Base-by-base conservation (phyloP, 2,329 filamentous ascomycete genomes). In the Emydomyces testavorans region DNA sequence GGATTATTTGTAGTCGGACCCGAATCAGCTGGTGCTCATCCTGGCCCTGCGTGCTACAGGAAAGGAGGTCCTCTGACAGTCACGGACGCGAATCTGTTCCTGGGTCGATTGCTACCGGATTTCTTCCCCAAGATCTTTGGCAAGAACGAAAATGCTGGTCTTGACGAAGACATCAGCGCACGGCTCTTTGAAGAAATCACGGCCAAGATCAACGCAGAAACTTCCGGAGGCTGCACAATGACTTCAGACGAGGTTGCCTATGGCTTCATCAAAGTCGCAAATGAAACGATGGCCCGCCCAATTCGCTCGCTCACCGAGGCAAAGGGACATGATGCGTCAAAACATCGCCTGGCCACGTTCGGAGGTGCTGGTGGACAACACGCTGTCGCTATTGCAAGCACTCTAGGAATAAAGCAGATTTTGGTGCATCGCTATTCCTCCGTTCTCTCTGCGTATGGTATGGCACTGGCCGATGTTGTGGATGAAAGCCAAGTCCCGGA, bases 121-220 rank as follows among this genome's bases (percentile, higher is more conserved):
- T 94, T 92, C 71, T 95, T 95, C 60, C 89, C 89, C 0, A 88
- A 85, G 60, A 94, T 94, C 48, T 94, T 94, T 58, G 88, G 88
- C 34, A 80, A 83, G 61, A 81, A 86, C 37, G 88, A 94, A 60
- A 73, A 92, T 49, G 78, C 92, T 61, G 81, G 78, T 0, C 64
- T 94, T 1, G 87, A 94, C 61, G 69, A 76, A 1, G 73, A 80
- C 39, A 83, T 83, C 0, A 90, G 84, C 58, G 75, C 78, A 61
- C 77, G 74, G 54, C 73, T 83, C 1, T 83, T 94, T 48, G 73
- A 82, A 52, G 76, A 85, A 55, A 68, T 94, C n/a, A 76, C 86
- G 0, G 76, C 82, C 28, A 74, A 84, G 54, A 82, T 94, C 56
- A 89, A 92, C 56, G 69, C 71, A 29, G 85, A 89, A 59, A 75